Percentiles rank a stretch among this genome's conserved stretches.
Evolutionary conservation across 2,329 filamentous ascomycete genomes (phyloP).

Genomic region (Phyllosticta citriasiana): DNA sequence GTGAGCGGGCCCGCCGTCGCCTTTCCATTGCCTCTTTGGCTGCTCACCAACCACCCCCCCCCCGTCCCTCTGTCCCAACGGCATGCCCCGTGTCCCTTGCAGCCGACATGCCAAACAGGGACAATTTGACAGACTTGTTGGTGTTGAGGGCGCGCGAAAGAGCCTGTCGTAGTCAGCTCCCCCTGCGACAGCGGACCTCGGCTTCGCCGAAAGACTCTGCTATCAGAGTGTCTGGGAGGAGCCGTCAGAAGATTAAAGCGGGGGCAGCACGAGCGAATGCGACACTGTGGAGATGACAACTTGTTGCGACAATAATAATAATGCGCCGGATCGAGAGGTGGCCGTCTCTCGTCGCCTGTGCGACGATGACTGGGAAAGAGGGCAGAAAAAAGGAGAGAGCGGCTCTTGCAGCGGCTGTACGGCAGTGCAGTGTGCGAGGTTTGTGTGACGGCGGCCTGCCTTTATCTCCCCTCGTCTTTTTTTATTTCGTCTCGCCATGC

Average conservation of each 20-base stretch:
- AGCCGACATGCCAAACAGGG: slow-evolving; percentile 2
- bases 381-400: not conserved
- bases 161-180: not conserved
- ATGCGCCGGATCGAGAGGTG: slow-evolving; percentile 7
- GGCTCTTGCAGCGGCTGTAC: not conserved
- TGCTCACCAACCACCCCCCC: not conserved
- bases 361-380: not conserved
- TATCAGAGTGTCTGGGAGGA: not conserved
- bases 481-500: not conserved
- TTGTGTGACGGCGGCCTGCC: not conserved
- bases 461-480: slow-evolving; percentile 1
- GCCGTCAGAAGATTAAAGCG: slow-evolving; percentile 3
- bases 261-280: slow-evolving; percentile 10
- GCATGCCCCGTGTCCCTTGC: not conserved
- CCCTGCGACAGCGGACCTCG: slow-evolving; percentile 1
- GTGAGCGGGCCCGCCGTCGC: not conserved
- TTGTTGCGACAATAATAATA: slow-evolving; percentile 3
- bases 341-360: slow-evolving; percentile 5
- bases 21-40: not conserved
- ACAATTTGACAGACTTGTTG: not conserved
- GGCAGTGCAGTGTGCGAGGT: not conserved
- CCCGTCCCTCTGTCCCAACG: not conserved
- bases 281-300: slow-evolving; percentile 9
- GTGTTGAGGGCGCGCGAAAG: slow-evolving; percentile 3
- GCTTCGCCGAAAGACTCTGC: slow-evolving; percentile 3